These are phyloP conservation scores for Taiozyma sp. DNA, from an alignment of 1,139 yeast species.

Conservation along the genomic window DNA sequence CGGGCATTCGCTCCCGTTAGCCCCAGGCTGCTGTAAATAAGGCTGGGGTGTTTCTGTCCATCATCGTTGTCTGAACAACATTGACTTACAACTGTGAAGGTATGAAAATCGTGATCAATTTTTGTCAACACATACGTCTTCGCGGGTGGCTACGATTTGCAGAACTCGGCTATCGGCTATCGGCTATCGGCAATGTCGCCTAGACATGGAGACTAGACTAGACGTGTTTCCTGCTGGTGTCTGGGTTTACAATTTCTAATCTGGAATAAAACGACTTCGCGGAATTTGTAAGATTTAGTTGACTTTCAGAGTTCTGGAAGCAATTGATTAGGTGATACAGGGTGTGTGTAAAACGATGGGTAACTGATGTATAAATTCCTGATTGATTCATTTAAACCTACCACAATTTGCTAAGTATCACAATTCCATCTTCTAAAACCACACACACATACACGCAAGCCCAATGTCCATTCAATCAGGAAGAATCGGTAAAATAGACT, in stretches of 20 bases:
- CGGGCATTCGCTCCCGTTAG: background rate
- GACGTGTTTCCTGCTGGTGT: background rate
- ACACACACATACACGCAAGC: no score
- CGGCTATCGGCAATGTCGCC: no score
- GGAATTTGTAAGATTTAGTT: background rate
- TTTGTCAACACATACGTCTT: background rate
- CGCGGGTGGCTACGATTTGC: background rate
- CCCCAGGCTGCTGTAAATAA: background rate
- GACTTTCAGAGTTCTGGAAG: background rate
- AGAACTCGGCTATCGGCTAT: background rate
- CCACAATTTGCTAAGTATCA: no score
- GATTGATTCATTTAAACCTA: no score
- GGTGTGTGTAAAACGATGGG: background rate
- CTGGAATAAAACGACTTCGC: background rate
- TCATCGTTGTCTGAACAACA: background rate
- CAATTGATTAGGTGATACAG: background rate
- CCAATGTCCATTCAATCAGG: constrained; percentile 45
- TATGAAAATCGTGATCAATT: background rate
- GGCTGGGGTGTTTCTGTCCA: background rate
- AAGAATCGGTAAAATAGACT: constrained; percentile 40
- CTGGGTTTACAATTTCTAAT: background rate
- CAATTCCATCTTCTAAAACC: no score
- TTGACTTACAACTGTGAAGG: no score
- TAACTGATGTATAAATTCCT: background rate
- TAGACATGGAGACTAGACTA: no score